A percentile compares a stretch with the other conserved stretches of the same genome.
phyloP scores from a whole-genome alignment of 2,329 filamentous ascomycete genomes.

The Alternaria conjuncta region DNA sequence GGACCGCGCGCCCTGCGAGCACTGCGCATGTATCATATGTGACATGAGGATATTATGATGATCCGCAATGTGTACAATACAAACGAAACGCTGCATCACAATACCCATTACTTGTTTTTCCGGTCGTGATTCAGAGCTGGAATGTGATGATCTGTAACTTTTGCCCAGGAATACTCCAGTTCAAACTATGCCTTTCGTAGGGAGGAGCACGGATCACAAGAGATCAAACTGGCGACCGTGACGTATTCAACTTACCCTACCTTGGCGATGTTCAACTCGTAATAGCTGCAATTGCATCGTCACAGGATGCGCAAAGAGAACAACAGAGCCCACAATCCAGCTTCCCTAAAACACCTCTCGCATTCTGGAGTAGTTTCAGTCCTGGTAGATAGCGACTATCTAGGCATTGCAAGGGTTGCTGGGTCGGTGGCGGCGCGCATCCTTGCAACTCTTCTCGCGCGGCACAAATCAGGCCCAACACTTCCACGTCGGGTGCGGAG shows the following conservation, averaged over 20 bases:
- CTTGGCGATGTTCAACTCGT: not conserved
- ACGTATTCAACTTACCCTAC: not conserved
- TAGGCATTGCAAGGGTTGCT: not conserved
- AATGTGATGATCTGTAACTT: not conserved
- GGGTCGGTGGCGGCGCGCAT: not conserved
- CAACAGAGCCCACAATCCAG: not conserved
- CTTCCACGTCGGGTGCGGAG: not conserved
- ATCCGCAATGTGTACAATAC: slow-evolving; percentile 20
- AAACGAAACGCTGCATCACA: slow-evolving; percentile 14
- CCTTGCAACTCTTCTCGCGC: not conserved
- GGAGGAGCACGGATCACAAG: not conserved
- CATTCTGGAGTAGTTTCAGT: not conserved
- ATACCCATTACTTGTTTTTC: not conserved
- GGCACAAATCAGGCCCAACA: not conserved
- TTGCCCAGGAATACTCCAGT: not conserved
- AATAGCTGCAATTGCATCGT: not conserved
- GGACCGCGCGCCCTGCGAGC: slow-evolving; percentile 3
- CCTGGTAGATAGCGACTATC: not conserved
- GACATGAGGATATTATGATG: slow-evolving; percentile 18
- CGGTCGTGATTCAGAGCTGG: not conserved
- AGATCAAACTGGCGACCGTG: not conserved
- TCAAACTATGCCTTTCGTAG: not conserved
- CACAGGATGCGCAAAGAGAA: not conserved
- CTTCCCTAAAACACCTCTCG: not conserved
- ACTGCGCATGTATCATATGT: slow-evolving; percentile 28